Evolutionary conservation across 768 basidiomycete species (phyloP), one percentile per base, ranked within the genome.

Genomic region (Cyclocybe cylindracea): DNA sequence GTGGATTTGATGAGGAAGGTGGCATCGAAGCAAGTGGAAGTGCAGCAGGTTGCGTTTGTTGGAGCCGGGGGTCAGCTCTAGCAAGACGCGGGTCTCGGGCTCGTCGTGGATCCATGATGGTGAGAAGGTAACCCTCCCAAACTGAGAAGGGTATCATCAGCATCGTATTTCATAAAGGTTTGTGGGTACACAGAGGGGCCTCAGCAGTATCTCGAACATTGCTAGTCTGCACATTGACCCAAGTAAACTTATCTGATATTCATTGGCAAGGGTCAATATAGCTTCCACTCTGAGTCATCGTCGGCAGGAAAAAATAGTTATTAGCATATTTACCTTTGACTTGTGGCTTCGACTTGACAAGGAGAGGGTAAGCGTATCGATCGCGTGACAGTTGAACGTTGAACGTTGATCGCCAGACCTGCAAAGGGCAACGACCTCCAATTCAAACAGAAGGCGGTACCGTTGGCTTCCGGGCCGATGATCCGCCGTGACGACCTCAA

Each of bases 281-380:
- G 91, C 74, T 85, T 90, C 91, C 91, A 93, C 91, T 93, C 91
- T 89, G 86, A 88, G 82, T 93, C 89, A 92, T 93, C 91, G 68
- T 66, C 32, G 66, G 62, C 62, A 49, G 24, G 29, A 39, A 52
- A 37, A 19, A 46, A 36, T 44, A 36, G 36, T 14, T 32, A 19
- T 43, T 18, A 35, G 51, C 37, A 45, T 34, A 13, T 44, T 47
- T 36, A 51, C 44, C 50, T 40, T 18, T 33, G 24, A 5, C 10
- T 16, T 24, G 24, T 24, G 24, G 24, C 24, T 24, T 24, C 24
- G 24, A 24, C 24, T 24, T 24, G 24, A 24, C 24, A 24, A 24
- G 24, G 24, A 24, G 24, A 24, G 5, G 24, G 24, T 24, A 16
- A 16, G 16, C 16, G 16, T 16, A 16, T 16, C 16, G 16, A 16